Base-by-base conservation (phyloP, 139 green algal genomes). In the Coelastrella sp. region DNA sequence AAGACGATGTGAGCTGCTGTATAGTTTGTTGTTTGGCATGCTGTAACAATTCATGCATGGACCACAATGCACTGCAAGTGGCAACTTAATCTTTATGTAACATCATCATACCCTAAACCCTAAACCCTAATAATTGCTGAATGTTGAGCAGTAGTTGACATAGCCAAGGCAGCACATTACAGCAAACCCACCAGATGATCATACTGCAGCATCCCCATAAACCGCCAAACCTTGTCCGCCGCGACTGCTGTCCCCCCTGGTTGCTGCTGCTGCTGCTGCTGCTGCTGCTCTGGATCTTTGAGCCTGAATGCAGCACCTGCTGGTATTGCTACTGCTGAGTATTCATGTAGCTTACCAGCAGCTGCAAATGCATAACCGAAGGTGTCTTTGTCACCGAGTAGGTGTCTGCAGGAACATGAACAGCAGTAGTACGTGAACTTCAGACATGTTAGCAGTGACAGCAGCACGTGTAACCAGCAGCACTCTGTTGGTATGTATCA, bases 331-430 rank as follows among this genome's bases (percentile, higher is more conserved):
- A 90, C 85, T 6, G 16, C 17, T 3, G 20, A 58, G 20, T 75
- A n/a, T 73, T 90, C 22, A 14, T 74, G 58, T 8, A 83, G n/a
- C 58, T 90, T 90, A 5, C 57, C n/a, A 61, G 85, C 85, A 61
- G 73, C 73, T 19, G 85, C 85, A 83, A 90, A 90, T 8, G 73
- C 85, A 83, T 54, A 90, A 4, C 85, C 85, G 83, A 90, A 90
- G 7, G 85, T 90, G 73, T 90, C 85, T 22, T 90, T 90, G 85
- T 90, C 85, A 17, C 85, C 85, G 6, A 90, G 73, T 3, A 83
- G 14, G 22, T 90, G 85, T 5, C 81, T 87, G 81, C 22, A 32
- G 47, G 59, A 14, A 54, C 56, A 83, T 10, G n/a, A 60, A 64
- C 7, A 0, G 56, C 54, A 66, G 14, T 6, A 84, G 54, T 56